Base-by-base conservation (phyloP, 345 rosid genomes). In the Sapria himalayana region DNA sequence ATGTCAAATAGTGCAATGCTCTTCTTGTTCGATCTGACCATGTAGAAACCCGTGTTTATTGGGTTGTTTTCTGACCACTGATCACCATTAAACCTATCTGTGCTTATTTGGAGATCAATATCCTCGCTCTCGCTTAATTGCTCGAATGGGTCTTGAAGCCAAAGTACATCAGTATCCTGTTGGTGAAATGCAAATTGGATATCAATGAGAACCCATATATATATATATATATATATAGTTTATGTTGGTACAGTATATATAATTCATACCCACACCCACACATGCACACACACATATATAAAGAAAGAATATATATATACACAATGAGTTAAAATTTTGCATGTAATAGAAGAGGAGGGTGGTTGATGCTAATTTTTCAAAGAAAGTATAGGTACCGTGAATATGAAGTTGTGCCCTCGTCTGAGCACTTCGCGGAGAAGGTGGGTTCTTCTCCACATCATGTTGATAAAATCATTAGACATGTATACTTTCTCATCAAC, bases 401-500 rank as follows among this genome's bases (percentile, higher is more conserved):
- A 80, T 25, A 81, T 37, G 52, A 85, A 60, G 46, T 46, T 62
- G 41, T 74, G 75, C 16, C 96, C 96, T 20, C 62, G 69, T 11
- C 33, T 48, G 19, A 85, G 85, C 2, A 85, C 78, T 3, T 72
- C 66, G 2, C 60, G 41, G 24, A 85, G 74, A 7, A 85, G 65
- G 4, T 32, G 45, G 14, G 91, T 81, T 27, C 96, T 63, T 1
- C 66, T 52, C 93, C 96, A 81, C 93, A 77, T 81, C 96, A 85
- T 74, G 61, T 60, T 65, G 21, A 77, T 56, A 43, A 77, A 85
- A 12, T 64, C 93, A 1, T 32, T 21, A 0, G 93, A 66, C 93
- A 77, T 85, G 60, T 51, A 85, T 7, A 72, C 45, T 44, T 69
- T 59, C 67, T 85, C 96, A 63, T 54, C 72, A 16, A 60, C 56